Percentiles rank a stretch among this genome's conserved stretches.
These are phyloP conservation scores for Tricharina praecox DNA, from an alignment of 495 filamentous ascomycete genomes.

Conservation along the genomic window DNA sequence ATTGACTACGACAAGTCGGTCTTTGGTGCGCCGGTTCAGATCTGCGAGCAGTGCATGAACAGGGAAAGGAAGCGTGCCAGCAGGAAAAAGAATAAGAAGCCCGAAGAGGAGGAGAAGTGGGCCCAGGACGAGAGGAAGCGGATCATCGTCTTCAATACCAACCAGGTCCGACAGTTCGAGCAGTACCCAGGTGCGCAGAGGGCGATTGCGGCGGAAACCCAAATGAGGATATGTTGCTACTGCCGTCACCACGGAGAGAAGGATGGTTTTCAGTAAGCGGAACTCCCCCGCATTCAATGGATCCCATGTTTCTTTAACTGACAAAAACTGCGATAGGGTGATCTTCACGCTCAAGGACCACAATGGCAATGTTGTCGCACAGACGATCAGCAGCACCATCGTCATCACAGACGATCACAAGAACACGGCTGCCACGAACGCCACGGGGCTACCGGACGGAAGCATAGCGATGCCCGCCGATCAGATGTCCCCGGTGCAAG, in stretches of 20 bases:
- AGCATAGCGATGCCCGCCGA: neutral
- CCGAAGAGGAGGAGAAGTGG: conserved; percentile 70
- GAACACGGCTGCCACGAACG: conserved; percentile 6
- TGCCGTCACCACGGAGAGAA: conserved; percentile 89
- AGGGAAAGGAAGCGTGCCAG: conserved; percentile 75
- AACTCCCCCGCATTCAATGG: conserved; percentile 8
- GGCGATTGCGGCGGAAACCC: conserved; percentile 42
- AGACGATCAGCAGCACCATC: conserved; percentile 69
- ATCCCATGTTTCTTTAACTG: neutral
- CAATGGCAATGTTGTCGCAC: conserved; percentile 53
- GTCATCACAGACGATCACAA: conserved; percentile 98
- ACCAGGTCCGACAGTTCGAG: conserved; percentile 78
- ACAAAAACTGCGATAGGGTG: too few species aligned
- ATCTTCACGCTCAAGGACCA: conserved; percentile 86
- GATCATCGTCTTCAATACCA: conserved; percentile 83
- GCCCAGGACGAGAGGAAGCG: conserved; percentile 56
- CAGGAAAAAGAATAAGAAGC: conserved; percentile 70
- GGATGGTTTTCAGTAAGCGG: conserved; percentile 55
- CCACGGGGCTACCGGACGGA: neutral
- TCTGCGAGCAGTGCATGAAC: conserved; percentile 66
- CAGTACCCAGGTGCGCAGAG: conserved; percentile 6
- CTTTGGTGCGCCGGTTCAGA: conserved; percentile 42
- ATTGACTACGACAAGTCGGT: conserved; percentile 1
- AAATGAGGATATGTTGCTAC: conserved; percentile 96
- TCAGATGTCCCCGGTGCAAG: neutral